These are phyloP conservation scores for Boeremia exigua DNA, from an alignment of 2,329 filamentous ascomycete genomes.

Conservation along the genomic window DNA sequence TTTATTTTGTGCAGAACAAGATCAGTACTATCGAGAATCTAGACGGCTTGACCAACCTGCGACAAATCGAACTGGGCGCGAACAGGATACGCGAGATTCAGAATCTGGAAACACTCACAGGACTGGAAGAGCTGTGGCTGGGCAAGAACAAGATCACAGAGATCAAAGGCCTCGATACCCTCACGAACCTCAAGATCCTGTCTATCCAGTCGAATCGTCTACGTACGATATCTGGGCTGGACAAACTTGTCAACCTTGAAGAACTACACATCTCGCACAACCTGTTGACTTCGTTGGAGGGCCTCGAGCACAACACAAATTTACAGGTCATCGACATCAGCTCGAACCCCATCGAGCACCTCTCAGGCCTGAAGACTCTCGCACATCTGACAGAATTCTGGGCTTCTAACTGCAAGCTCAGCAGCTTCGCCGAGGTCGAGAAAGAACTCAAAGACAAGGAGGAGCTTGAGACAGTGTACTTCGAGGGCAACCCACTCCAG, in stretches of 20 bases:
- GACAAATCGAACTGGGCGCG: slow-evolving; percentile 87
- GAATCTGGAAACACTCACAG: slow-evolving; percentile 78
- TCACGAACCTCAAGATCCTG: slow-evolving; percentile 83
- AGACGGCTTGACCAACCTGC: slow-evolving; percentile 74
- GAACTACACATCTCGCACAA: slow-evolving; percentile 98
- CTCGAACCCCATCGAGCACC: slow-evolving; percentile 79
- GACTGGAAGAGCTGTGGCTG: slow-evolving; percentile 88
- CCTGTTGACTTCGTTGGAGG: slow-evolving; percentile 76
- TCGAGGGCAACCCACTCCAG: slow-evolving; percentile 93
- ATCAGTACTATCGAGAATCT: slow-evolving; percentile 87
- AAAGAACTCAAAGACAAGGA: slow-evolving; percentile 78
- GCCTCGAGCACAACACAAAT: slow-evolving; percentile 58
- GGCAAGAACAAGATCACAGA: slow-evolving; percentile 96
- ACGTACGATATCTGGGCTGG: slow-evolving; percentile 75
- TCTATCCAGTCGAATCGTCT: slow-evolving; percentile 97
- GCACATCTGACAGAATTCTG: slow-evolving; percentile 85
- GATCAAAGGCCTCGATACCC: slow-evolving; percentile 74
- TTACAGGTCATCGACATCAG: slow-evolving; percentile 86
- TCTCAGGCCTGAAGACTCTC: slow-evolving; percentile 74
- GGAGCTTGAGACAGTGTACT: slow-evolving; percentile 86
- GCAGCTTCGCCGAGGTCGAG: slow-evolving; percentile 83
- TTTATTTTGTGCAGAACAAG: slow-evolving; percentile 96
- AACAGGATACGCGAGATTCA: slow-evolving; percentile 90
- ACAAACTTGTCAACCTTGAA: slow-evolving; percentile 76
- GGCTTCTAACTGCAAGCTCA: slow-evolving; percentile 87